Base-by-base conservation (phyloP, 257 asterid species). In the Oldenlandia corymbosa region DNA sequence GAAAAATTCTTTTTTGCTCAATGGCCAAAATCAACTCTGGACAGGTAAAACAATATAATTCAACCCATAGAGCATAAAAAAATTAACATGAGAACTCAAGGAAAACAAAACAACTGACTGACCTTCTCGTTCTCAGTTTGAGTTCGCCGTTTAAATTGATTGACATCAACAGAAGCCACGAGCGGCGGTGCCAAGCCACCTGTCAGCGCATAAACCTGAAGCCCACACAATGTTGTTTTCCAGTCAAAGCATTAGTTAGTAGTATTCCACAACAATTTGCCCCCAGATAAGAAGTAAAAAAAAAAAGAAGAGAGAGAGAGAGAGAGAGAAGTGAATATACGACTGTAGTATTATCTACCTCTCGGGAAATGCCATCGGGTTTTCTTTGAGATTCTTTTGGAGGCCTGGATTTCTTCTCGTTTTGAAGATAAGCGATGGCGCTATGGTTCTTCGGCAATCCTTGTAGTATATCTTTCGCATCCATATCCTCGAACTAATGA, bases 281-380 rank as follows among this genome's bases (percentile, higher is more conserved):
- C n/a, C n/a, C n/a, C n/a, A n/a, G n/a, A n/a, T n/a, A n/a, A n/a
- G n/a, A n/a, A n/a, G n/a, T n/a, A n/a, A n/a, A n/a, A n/a, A n/a
- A n/a, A 23, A 1, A 26, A 23, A 1, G 5, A 4, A 11, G 52
- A 31, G 37, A 21, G 12, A 21, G 52, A 51, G 17, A 32, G 28
- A 66, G 0, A 5, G 23, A 0, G 47, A 59, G 11, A 11, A 1
- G 11, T 41, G 45, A 34, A 50, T 7, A 26, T 41, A 41, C 12
- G 7, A 12, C 42, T 10, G 52, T 11, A 16, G 62, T 49, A 58
- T 7, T 28, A 39, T 7, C 34, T 67, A 88, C 97, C 91, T 89
- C 99, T 55, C 99, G 87, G 21, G 99, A 93, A 73, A 93, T 84
- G 66, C 99, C 99, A 76, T 93, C 99, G 31, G 97, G 99, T 77